Percentiles rank a stretch among this genome's conserved stretches.
These are phyloP conservation scores for Telopea speciosissima DNA, from an alignment of 177 flowering plant species.

Conservation along the genomic window DNA sequence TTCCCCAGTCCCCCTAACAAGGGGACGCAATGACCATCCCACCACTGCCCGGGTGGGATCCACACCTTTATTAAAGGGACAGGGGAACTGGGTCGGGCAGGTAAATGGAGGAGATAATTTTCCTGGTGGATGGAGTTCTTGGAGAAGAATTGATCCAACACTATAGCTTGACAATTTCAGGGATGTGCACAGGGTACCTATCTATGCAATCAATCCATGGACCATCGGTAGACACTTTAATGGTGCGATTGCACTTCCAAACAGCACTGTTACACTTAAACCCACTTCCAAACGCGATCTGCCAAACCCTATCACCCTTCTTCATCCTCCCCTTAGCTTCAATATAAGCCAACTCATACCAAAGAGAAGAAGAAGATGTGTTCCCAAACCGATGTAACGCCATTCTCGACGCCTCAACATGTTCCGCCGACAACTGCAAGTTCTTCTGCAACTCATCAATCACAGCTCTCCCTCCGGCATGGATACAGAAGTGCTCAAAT, in stretches of 20 bases:
- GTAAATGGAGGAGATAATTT: no score
- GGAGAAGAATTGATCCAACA: no score
- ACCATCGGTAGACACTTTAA: conserved; percentile 15
- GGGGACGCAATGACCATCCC: no score
- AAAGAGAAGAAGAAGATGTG: conserved; percentile 38
- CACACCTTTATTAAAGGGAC: no score
- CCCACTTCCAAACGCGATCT: conserved; percentile 39
- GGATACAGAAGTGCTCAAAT: conserved; percentile 42
- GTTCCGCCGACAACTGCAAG: conserved; percentile 25
- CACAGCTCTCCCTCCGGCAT: conserved; percentile 37
- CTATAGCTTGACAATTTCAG: neutral
- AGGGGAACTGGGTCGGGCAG: no score
- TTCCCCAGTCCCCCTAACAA: no score
- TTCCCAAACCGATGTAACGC: conserved; percentile 38
- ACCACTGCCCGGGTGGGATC: no score
- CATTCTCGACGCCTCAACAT: conserved; percentile 40
- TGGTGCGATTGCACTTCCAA: conserved; percentile 30
- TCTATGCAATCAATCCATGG: conserved; percentile 43
- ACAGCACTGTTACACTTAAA: conserved; percentile 41
- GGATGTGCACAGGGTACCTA: conserved; percentile 23
- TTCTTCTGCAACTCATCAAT: conserved; percentile 28
- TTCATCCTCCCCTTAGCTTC: conserved; percentile 41
- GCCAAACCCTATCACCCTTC: conserved; percentile 37
- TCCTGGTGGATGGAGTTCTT: no score
- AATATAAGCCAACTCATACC: conserved; percentile 40